These are phyloP conservation scores for Pichia gijzeniarum DNA, from an alignment of 805 yeast genomes.

Conservation along the genomic window DNA sequence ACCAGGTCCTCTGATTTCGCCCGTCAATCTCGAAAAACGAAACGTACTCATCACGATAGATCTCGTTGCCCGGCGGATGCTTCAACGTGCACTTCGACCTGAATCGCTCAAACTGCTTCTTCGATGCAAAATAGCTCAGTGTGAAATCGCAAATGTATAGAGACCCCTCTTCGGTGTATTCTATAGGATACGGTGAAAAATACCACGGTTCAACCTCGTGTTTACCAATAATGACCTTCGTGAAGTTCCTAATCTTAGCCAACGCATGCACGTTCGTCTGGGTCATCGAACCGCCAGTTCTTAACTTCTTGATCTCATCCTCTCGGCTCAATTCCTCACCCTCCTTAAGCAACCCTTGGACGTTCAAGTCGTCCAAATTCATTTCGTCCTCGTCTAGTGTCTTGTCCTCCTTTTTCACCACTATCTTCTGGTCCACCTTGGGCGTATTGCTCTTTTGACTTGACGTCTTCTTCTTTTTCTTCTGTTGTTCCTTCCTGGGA, in stretches of 20 bases:
- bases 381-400: constrained; percentile 50
- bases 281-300: constrained; percentile 97
- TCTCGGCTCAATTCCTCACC: constrained; percentile 76
- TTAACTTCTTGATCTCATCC: constrained; percentile 83
- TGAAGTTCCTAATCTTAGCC: constrained; percentile 82
- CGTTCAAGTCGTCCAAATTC: constrained; percentile 80
- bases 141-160: constrained; percentile 91
- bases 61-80: constrained; percentile 98
- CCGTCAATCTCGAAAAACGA: constrained; percentile 98
- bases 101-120: constrained; percentile 88
- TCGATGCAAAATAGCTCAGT: constrained; percentile 79
- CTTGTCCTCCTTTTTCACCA: constrained; percentile 8
- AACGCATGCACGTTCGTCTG: constrained; percentile 78
- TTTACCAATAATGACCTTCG: constrained; percentile 75
- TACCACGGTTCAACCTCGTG: constrained; percentile 98
- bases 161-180: constrained; percentile 76
- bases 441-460: constrained; percentile 15
- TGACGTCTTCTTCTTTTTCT: constrained; percentile 34
- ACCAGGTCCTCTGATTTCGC: constrained; percentile 92
- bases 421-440: constrained; percentile 4
- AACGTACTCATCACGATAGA: constrained; percentile 85
- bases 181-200: constrained; percentile 94
- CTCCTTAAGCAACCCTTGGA: constrained; percentile 64
- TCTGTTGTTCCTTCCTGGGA: constrained; percentile 37
- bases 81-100: constrained; percentile 79